phyloP scores from a whole-genome alignment of 192 early-diverging fungal species.

The Coemansia sp. region DNA sequence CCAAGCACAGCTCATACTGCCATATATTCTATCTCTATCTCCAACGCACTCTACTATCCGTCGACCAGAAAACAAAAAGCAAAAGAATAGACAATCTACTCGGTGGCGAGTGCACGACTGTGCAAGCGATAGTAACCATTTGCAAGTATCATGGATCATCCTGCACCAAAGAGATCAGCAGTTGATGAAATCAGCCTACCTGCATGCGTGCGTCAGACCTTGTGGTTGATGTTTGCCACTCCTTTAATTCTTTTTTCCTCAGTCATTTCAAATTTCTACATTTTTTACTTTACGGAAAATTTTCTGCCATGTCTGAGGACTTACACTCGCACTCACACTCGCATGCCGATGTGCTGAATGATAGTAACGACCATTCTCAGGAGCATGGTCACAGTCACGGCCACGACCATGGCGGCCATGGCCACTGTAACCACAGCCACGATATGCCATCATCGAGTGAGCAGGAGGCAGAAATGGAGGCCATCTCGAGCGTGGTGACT shows the following conservation, averaged over 20 bases:
- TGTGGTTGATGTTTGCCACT: not conserved
- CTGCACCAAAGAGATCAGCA: not conserved
- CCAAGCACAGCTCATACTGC: too few relatives aligned
- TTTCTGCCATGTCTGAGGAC: not conserved
- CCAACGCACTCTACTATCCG: too few relatives aligned
- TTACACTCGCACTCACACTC: not conserved
- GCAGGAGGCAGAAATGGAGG: constrained; percentile 26
- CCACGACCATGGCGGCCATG: constrained; percentile 7
- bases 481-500: constrained; percentile 36
- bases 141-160: too few relatives aligned
- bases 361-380: not conserved
- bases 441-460: constrained; percentile 1
- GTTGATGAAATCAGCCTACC: not conserved
- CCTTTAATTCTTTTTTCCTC: not conserved
- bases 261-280: not conserved
- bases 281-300: not conserved
- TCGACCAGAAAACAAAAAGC: too few relatives aligned
- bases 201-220: not conserved
- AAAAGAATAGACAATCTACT: too few relatives aligned
- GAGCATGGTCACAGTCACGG: constrained; percentile 6
- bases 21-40: too few relatives aligned
- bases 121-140: too few relatives aligned
- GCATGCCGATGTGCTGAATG: not conserved
- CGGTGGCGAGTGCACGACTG: too few relatives aligned
- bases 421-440: not conserved